phyloP scores from a whole-genome alignment of 768 basidiomycete genomes.

The Trametes cubensis region DNA sequence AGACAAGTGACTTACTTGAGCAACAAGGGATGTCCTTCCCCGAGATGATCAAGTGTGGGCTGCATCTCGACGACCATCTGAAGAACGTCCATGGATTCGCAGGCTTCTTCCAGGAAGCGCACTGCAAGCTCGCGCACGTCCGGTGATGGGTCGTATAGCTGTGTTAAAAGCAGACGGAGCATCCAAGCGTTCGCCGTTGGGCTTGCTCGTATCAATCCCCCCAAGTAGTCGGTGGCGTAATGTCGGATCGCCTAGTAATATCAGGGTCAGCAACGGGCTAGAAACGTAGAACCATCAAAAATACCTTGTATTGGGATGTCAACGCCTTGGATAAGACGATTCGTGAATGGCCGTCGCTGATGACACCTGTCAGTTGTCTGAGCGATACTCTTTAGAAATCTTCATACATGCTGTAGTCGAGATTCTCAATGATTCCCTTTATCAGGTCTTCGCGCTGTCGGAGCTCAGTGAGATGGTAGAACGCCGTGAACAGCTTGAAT shows the following conservation, averaged over 20 bases:
- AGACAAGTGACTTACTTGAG: slow-evolving; percentile 63
- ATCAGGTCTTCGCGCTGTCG: slow-evolving; percentile 90
- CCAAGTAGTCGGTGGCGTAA: slow-evolving; percentile 87
- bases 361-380: too few species aligned
- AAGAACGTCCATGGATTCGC: slow-evolving; percentile 79
- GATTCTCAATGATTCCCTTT: slow-evolving; percentile 84
- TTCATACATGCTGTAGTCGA: slow-evolving; percentile 87
- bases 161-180: slow-evolving; percentile 87
- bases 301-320: slow-evolving; percentile 88
- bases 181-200: slow-evolving; percentile 81
- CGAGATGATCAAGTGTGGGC: slow-evolving; percentile 93
- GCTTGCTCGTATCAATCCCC: slow-evolving; percentile 71
- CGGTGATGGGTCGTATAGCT: slow-evolving; percentile 89
- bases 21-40: slow-evolving; percentile 86
- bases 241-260: slow-evolving; percentile 54
- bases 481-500: slow-evolving; percentile 91
- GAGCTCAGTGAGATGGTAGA: slow-evolving; percentile 93
- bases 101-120: slow-evolving; percentile 85
- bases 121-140: slow-evolving; percentile 93
- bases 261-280: slow-evolving; percentile 45
- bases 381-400: too few species aligned
- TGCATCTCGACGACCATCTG: slow-evolving; percentile 93
- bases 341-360: slow-evolving; percentile 90
- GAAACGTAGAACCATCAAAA: too few species aligned
- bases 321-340: slow-evolving; percentile 93